Percentiles rank a stretch among this genome's conserved stretches.
phyloP scores from a whole-genome alignment of 371 early-diverging fungal species.

The Fennellomyces sp. region DNA sequence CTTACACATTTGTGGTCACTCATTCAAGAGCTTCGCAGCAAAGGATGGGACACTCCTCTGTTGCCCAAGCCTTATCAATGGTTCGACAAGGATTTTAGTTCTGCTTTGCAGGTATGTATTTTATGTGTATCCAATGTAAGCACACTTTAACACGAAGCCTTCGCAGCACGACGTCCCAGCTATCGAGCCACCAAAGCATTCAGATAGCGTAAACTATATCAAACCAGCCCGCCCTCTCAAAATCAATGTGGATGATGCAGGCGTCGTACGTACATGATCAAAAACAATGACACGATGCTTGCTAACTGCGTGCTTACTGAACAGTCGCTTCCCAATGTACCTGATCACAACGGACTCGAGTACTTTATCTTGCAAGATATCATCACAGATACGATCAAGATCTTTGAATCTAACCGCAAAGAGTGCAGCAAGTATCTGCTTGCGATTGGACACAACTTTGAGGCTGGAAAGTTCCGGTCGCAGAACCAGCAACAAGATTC shows the following conservation, averaged over 20 bases:
- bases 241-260: conserved; percentile 51
- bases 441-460: conserved; percentile 60
- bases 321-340: conserved; percentile 35
- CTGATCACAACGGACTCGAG: conserved; percentile 60
- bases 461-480: conserved; percentile 50
- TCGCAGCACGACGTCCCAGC: conserved; percentile 63
- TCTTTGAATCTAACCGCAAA: conserved; percentile 82
- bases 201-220: conserved; percentile 25
- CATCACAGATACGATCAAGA: conserved; percentile 73
- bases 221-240: conserved; percentile 33
- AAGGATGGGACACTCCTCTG: conserved; percentile 67
- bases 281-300: background rate
- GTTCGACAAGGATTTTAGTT: conserved; percentile 58
- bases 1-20: conserved; percentile 73
- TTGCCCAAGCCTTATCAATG: conserved; percentile 60
- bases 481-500: conserved; percentile 10
- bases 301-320: background rate
- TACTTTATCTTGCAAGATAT: conserved; percentile 83
- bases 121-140: background rate
- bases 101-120: conserved; percentile 45
- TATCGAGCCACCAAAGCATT: conserved; percentile 50
- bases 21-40: conserved; percentile 57
- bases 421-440: conserved; percentile 77
- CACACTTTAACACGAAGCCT: background rate
- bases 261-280: conserved; percentile 14